Percentiles rank a stretch among this genome's conserved stretches.
These are phyloP conservation scores for Maudiozyma bulderi DNA, from an alignment of 805 yeast species.

Conservation along the genomic window DNA sequence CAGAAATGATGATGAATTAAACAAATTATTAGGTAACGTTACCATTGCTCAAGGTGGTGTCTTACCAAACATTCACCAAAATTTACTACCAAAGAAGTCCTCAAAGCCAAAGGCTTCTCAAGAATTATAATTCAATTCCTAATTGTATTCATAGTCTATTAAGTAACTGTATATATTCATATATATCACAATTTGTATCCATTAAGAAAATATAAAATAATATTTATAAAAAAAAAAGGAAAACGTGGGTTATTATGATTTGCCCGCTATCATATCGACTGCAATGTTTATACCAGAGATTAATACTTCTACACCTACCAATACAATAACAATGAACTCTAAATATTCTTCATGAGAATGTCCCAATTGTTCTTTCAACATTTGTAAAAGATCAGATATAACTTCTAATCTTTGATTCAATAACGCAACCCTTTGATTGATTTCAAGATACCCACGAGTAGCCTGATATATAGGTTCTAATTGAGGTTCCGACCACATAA, in stretches of 20 bases:
- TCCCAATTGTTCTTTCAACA: slow-evolving; percentile 94
- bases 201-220: neutral
- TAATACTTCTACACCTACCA: slow-evolving; percentile 86
- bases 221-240: too few relatives aligned
- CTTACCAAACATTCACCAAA: slow-evolving; percentile 91
- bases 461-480: slow-evolving; percentile 96
- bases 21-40: slow-evolving; percentile 85
- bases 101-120: slow-evolving; percentile 55
- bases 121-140: slow-evolving; percentile 39
- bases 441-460: slow-evolving; percentile 88
- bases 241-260: neutral
- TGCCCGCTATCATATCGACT: slow-evolving; percentile 41
- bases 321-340: slow-evolving; percentile 80
- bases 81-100: slow-evolving; percentile 76
- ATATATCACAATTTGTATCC: neutral
- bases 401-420: slow-evolving; percentile 90
- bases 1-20: slow-evolving; percentile 97
- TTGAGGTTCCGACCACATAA: slow-evolving; percentile 99
- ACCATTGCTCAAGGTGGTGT: slow-evolving; percentile 99
- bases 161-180: neutral
- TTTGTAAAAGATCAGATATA: slow-evolving; percentile 82
- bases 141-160: neutral
- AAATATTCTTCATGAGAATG: slow-evolving; percentile 89
- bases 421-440: slow-evolving; percentile 84
- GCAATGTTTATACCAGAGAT: slow-evolving; percentile 78